Evolutionary conservation across 1,284 basidiomycete genomes (phyloP).

Genomic region (Rhodotorula mucilaginosa): DNA sequence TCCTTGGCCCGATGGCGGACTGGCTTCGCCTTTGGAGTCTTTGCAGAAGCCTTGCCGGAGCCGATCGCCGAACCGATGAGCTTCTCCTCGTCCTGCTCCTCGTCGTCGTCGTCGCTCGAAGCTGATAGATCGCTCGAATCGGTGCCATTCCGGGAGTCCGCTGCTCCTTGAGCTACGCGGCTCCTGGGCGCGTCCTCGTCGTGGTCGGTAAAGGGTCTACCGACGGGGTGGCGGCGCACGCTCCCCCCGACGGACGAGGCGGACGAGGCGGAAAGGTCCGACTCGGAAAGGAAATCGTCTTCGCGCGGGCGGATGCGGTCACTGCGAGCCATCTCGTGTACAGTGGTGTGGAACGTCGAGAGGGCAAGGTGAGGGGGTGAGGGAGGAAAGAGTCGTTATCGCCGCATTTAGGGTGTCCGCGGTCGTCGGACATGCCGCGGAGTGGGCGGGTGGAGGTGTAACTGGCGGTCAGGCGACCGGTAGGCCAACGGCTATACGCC

Average conservation of each 20-base stretch:
- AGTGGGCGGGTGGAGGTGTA: neutral
- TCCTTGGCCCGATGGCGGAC: neutral
- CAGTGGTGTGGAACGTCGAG: no score
- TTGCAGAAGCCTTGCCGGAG: neutral
- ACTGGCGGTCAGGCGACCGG: neutral
- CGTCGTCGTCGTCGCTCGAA: slow-evolving; percentile 8
- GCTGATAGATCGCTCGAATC: neutral
- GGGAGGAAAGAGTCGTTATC: neutral
- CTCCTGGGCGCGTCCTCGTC: neutral
- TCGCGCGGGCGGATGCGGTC: neutral
- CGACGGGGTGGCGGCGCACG: slow-evolving; percentile 4
- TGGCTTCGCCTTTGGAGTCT: neutral
- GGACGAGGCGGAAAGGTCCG: slow-evolving; percentile 25
- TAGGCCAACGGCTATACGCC: no score
- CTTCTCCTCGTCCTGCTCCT: slow-evolving; percentile 31
- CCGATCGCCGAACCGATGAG: slow-evolving; percentile 6
- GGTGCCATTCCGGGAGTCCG: neutral
- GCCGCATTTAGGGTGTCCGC: neutral
- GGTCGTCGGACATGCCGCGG: neutral
- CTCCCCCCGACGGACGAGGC: slow-evolving; percentile 9
- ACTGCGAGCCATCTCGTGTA: slow-evolving; percentile 6
- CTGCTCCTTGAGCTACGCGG: no score
- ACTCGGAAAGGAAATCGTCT: slow-evolving; percentile 29
- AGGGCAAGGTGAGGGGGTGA: no score
- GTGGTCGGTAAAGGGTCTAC: no score